A percentile compares a stretch with the other conserved stretches of the same genome.
These are phyloP conservation scores for Cutaneotrichosporon sp. DNA, from an alignment of 1,284 basidiomycete genomes.

Conservation along the genomic window DNA sequence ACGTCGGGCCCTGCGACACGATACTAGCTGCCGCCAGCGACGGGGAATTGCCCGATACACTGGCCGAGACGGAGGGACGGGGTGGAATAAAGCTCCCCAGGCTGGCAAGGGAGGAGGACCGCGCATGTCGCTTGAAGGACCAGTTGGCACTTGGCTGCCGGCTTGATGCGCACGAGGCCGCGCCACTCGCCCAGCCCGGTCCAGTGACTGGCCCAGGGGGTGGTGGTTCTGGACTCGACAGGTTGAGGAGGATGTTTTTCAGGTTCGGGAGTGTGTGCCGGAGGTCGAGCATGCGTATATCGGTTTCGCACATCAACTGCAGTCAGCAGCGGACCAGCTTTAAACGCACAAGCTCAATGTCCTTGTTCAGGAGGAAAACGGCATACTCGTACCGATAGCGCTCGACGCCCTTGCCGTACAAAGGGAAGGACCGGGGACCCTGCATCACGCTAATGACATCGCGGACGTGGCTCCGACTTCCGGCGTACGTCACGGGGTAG, in stretches of 20 bases:
- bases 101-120: not conserved
- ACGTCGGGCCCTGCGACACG: not conserved
- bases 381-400: slow-evolving; percentile 96
- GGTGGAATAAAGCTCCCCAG: not conserved
- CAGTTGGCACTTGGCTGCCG: slow-evolving; percentile 11
- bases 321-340: slow-evolving; percentile 8
- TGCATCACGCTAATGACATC: slow-evolving; percentile 91
- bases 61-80: not conserved
- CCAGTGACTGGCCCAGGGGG: slow-evolving; percentile 16
- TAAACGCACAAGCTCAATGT: slow-evolving; percentile 79
- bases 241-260: slow-evolving; percentile 83
- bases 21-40: slow-evolving; percentile 1
- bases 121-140: not conserved
- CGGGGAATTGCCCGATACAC: not conserved
- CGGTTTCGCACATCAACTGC: slow-evolving; percentile 82
- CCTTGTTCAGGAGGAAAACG: slow-evolving; percentile 93
- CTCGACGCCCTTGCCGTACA: slow-evolving; percentile 91
- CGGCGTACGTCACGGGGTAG: slow-evolving; percentile 83
- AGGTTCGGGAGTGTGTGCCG: slow-evolving; percentile 94
- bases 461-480: slow-evolving; percentile 77
- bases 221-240: slow-evolving; percentile 49
- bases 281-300: slow-evolving; percentile 82
- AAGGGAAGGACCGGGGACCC: slow-evolving; percentile 85
- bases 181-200: slow-evolving; percentile 17
- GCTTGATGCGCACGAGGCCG: slow-evolving; percentile 10